These are phyloP conservation scores for Phytophthora macrochlamydospora DNA, from an alignment of 352 stramenopile species.

Conservation along the genomic window DNA sequence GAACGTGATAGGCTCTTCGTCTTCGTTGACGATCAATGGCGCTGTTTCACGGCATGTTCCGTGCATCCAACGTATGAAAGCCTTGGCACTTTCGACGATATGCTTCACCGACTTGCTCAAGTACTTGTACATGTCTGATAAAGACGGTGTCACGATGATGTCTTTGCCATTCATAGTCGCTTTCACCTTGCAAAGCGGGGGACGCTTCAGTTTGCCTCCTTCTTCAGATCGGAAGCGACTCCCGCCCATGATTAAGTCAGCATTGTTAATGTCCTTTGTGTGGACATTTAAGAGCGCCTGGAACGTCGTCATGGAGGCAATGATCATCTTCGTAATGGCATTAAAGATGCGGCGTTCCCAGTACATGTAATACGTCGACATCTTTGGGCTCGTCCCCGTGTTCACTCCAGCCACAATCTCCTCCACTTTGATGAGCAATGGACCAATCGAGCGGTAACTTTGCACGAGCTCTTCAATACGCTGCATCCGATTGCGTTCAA, in stretches of 20 bases:
- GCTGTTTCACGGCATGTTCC: constrained; percentile 93
- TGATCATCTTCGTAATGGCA: constrained; percentile 96
- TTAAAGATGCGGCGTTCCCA: constrained; percentile 98
- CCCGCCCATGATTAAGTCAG: constrained; percentile 42
- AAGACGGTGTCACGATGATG: constrained; percentile 92
- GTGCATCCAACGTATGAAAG: constrained; percentile 96
- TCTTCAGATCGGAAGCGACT: constrained; percentile 46
- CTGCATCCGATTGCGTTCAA: constrained; percentile 92
- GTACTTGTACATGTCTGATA: constrained; percentile 97
- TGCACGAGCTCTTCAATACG: constrained; percentile 93
- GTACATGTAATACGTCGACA: constrained; percentile 97
- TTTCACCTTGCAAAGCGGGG: constrained; percentile 93
- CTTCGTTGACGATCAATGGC: constrained; percentile 88
- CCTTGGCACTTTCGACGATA: constrained; percentile 94
- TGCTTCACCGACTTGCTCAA: constrained; percentile 94
- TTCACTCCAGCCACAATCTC: constrained; percentile 95
- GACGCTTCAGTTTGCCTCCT: constrained; percentile 74
- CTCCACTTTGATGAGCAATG: constrained; percentile 96
- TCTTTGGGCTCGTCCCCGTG: constrained; percentile 88
- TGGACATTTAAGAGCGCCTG: constrained; percentile 92
- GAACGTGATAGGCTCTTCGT: constrained; percentile 94
- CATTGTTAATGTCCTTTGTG: constrained; percentile 82
- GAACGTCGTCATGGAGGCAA: constrained; percentile 94
- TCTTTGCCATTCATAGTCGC: constrained; percentile 95
- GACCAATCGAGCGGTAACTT: constrained; percentile 93